phyloP scores from a whole-genome alignment of 2,329 filamentous ascomycete genomes.

The Penicillium sp. region DNA sequence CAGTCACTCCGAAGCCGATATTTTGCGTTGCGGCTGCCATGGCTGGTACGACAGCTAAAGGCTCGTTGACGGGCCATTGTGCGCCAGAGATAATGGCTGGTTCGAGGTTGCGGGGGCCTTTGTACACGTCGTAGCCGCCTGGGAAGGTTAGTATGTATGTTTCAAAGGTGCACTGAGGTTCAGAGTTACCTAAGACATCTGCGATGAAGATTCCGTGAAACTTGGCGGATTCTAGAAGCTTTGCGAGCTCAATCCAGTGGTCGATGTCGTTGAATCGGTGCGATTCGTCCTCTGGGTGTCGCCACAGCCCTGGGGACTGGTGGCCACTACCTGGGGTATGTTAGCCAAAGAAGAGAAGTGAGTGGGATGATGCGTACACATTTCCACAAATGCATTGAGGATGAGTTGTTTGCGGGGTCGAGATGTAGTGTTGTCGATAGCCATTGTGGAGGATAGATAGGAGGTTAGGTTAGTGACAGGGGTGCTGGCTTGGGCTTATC shows the following conservation, averaged over 20 bases:
- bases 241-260: slow-evolving; percentile 54
- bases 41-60: slow-evolving; percentile 53
- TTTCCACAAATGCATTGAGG: slow-evolving; percentile 46
- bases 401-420: slow-evolving; percentile 42
- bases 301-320: slow-evolving; percentile 52
- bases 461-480: too few relatives aligned
- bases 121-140: slow-evolving; percentile 62
- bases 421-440: too few relatives aligned
- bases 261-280: slow-evolving; percentile 52
- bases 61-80: slow-evolving; percentile 64
- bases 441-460: too few relatives aligned
- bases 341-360: too few relatives aligned
- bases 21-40: slow-evolving; percentile 60
- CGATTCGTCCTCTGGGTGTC: slow-evolving; percentile 57
- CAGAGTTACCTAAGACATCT: slow-evolving; percentile 49
- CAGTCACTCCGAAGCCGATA: slow-evolving; percentile 61
- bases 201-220: slow-evolving; percentile 61
- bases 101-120: slow-evolving; percentile 51
- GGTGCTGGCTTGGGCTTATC: too few relatives aligned
- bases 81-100: slow-evolving; percentile 55
- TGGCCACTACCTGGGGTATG: slow-evolving; percentile 46
- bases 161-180: too few relatives aligned
- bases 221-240: slow-evolving; percentile 53
- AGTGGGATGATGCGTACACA: slow-evolving; percentile 29
- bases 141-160: too few relatives aligned